Percentiles rank a stretch among this genome's conserved stretches.
These are phyloP conservation scores for Phaseolus coccineus DNA, from an alignment of 331 rosid species.

Conservation along the genomic window DNA sequence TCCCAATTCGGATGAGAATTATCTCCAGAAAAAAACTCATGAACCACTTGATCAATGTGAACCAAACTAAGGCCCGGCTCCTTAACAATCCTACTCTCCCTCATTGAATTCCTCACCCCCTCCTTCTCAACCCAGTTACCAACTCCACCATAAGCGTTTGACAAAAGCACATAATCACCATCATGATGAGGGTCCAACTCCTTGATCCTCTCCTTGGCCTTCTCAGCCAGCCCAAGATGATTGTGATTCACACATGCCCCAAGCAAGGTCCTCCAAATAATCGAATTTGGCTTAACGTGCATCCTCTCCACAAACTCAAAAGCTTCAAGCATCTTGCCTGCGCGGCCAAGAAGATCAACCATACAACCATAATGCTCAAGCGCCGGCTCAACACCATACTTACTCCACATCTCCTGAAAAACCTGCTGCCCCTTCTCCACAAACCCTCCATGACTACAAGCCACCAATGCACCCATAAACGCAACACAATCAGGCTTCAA, in stretches of 20 bases:
- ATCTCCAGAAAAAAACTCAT: slow-evolving; percentile 74
- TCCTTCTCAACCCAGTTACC: slow-evolving; percentile 74
- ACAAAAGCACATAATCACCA: slow-evolving; percentile 77
- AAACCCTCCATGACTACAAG: slow-evolving; percentile 80
- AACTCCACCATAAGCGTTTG: slow-evolving; percentile 70
- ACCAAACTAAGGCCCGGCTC: slow-evolving; percentile 65
- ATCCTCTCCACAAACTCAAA: slow-evolving; percentile 63
- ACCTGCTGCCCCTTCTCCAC: slow-evolving; percentile 66
- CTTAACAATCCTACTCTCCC: slow-evolving; percentile 59
- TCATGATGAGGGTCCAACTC: slow-evolving; percentile 63
- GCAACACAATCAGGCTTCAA: slow-evolving; percentile 60
- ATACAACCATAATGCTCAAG: slow-evolving; percentile 82
- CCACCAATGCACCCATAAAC: slow-evolving; percentile 62
- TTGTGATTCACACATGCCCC: slow-evolving; percentile 76
- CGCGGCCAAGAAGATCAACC: slow-evolving; percentile 78
- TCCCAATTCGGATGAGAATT: slow-evolving; percentile 61
- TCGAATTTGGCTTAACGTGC: slow-evolving; percentile 61
- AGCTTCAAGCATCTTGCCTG: slow-evolving; percentile 62
- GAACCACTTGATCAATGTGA: slow-evolving; percentile 58
- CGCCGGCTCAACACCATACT: slow-evolving; percentile 53
- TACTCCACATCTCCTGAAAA: slow-evolving; percentile 56
- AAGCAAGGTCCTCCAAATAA: slow-evolving; percentile 81
- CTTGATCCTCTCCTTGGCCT: slow-evolving; percentile 54
- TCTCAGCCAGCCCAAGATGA: slow-evolving; percentile 63
- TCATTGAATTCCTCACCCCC: slow-evolving; percentile 63